Evolutionary conservation across 192 early-diverging fungal species (phyloP).

Genomic region (Coemansia reversa): DNA sequence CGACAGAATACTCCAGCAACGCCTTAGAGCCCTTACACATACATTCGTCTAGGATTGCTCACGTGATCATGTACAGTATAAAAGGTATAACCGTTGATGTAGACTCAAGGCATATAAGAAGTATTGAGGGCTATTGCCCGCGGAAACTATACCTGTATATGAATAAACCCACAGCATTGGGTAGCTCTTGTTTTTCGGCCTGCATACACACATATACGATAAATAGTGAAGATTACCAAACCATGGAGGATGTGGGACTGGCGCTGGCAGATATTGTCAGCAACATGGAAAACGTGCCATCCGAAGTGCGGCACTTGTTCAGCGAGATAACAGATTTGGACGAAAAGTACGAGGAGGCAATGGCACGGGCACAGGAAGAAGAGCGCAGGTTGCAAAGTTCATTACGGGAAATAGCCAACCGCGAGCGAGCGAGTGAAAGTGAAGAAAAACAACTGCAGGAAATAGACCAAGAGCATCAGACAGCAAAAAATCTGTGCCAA

Average conservation of each 20-base stretch:
- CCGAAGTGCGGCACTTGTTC: slow-evolving; percentile 48
- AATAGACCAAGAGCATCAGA: slow-evolving; percentile 26
- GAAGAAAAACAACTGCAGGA: slow-evolving; percentile 22
- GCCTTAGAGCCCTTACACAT: background rate
- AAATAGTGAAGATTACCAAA: too few species aligned
- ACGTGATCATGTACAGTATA: slow-evolving; percentile 2
- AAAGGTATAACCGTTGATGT: background rate
- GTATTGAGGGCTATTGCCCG: too few species aligned
- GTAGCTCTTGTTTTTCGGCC: too few species aligned
- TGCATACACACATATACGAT: too few species aligned
- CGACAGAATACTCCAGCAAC: too few species aligned
- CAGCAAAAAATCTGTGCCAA: slow-evolving; percentile 25
- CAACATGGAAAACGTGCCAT: slow-evolving; percentile 52
- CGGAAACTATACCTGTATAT: too few species aligned
- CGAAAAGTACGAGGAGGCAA: slow-evolving; percentile 42
- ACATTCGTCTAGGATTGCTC: background rate
- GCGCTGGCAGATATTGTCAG: slow-evolving; percentile 53
- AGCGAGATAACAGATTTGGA: slow-evolving; percentile 50
- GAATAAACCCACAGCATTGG: too few species aligned
- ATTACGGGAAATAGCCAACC: slow-evolving; percentile 30
- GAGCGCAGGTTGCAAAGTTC: slow-evolving; percentile 32
- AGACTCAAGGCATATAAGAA: too few species aligned
- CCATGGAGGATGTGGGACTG: slow-evolving; percentile 52
- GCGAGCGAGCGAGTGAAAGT: slow-evolving; percentile 15
- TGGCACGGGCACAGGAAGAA: slow-evolving; percentile 19